A percentile compares a stretch with the other conserved stretches of the same genome.
Conservation (phyloP, 108 stramenopile genomes). For the Cyclotella cryptica region DNA sequence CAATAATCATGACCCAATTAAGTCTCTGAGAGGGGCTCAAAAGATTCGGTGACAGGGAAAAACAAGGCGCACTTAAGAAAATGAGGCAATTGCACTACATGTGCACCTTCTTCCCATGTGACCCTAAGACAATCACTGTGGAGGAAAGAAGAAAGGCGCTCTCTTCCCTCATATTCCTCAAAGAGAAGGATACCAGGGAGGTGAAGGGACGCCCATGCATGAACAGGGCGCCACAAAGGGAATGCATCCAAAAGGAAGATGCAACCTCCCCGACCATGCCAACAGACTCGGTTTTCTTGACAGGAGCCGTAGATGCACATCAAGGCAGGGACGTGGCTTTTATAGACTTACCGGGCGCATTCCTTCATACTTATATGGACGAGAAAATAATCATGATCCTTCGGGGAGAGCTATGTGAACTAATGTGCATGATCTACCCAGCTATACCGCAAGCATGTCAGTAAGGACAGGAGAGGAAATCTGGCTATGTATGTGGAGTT, state of each 20-base stretch:
- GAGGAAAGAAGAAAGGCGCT: slow-evolving; percentile 41
- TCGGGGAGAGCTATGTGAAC: too few relatives aligned
- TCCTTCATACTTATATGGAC: too few relatives aligned
- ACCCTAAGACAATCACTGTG: slow-evolving; percentile 23
- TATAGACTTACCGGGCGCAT: too few relatives aligned
- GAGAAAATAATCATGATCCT: too few relatives aligned
- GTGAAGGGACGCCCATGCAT: slow-evolving; percentile 45
- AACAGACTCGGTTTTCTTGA: slow-evolving; percentile 36
- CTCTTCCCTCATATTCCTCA: too few relatives aligned
- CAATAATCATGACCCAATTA: neutral
- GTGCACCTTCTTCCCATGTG: slow-evolving; percentile 24
- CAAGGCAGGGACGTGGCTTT: too few relatives aligned
- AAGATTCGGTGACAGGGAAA: slow-evolving; percentile 15
- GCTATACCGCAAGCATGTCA: slow-evolving; percentile 20
- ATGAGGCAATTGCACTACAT: slow-evolving; percentile 54
- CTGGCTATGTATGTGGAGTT: slow-evolving; percentile 51
- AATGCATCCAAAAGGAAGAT: slow-evolving; percentile 23
- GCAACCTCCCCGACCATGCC: too few relatives aligned
- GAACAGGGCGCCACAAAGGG: too few relatives aligned
- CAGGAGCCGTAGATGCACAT: slow-evolving; percentile 4
- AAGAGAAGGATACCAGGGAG: slow-evolving; percentile 11
- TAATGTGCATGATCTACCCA: too few relatives aligned
- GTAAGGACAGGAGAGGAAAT: neutral
- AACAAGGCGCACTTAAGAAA: slow-evolving; percentile 45
- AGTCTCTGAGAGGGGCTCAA: neutral